Evolutionary conservation across 2,329 filamentous ascomycete genomes (phyloP), one percentile per base, ranked within the genome.

Genomic region (Karstenula rhodostoma): DNA sequence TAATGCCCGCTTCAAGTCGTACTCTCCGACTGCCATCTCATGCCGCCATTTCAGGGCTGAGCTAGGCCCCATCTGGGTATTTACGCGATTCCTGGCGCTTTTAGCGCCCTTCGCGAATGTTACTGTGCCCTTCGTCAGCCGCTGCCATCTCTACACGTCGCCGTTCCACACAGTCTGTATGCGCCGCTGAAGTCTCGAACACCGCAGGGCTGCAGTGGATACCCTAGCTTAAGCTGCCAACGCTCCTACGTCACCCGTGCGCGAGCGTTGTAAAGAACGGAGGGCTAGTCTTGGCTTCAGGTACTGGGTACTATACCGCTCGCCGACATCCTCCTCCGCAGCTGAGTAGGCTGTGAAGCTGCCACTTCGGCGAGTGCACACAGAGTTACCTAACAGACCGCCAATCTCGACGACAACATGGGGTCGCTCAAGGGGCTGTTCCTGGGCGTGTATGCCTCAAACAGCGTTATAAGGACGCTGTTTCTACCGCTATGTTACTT

Each of bases 401-500:
- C 56, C 47, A 42, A 13, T 42, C 43, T 25, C 35, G 49, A 40
- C 46, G 22, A 44, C 40, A 48, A 23, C n/a, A 75, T 76, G 73
- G 70, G 63, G 61, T 71, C 67, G 13, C 63, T 74, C 60, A 74
- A 70, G 63, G 72, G 68, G 50, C 56, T 77, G 40, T 77, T 77
- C 57, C 56, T 73, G 57, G 71, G 67, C 47, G 73, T 77, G 33
- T 68, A 78, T 64, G 65, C 71, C 53, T 76, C 74, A 3, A 75
- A 73, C 63, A 51, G 62, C 29, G 50, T 67, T 63, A 74, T 78
- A 76, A 77, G 66, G 61, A 47, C 62, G 17, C 53, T 74, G 12
- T 78, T 78, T 58, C 65, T 77, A n/a, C 75, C 75, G 42, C 19
- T 71, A 62, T 76, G 73, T 58, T 74, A 75, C 56, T 42, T 70